These are phyloP conservation scores for Penicillium taxi DNA, from an alignment of 495 filamentous ascomycete genomes.

Conservation along the genomic window DNA sequence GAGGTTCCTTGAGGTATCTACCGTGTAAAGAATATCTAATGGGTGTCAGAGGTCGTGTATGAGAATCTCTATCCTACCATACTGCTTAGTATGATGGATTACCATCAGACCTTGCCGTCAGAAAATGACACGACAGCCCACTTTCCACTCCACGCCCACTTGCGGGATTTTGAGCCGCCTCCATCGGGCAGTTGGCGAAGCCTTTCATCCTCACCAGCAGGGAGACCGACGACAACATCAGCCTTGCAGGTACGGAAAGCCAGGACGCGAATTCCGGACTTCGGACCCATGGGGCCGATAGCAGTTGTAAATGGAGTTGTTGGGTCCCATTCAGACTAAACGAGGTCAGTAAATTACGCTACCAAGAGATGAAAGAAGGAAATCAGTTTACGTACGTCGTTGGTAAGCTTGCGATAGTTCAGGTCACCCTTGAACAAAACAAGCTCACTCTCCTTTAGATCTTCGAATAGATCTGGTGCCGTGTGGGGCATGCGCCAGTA, in stretches of 20 bases:
- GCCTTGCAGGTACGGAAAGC: conserved; percentile 92
- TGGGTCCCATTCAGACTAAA: conserved; percentile 72
- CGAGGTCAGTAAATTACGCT: conserved; percentile 4
- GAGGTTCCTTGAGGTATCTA: too few species aligned
- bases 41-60: too few species aligned
- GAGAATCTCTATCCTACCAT: too few species aligned
- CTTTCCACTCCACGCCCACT: conserved; percentile 97
- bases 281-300: conserved; percentile 76
- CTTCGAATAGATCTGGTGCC: conserved; percentile 60
- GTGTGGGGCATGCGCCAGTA: conserved; percentile 77
- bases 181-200: conserved; percentile 59
- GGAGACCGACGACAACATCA: conserved; percentile 87
- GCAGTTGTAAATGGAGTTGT: conserved; percentile 80
- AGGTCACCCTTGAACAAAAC: conserved; percentile 95
- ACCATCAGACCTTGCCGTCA: conserved; percentile 59
- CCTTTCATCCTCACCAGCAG: conserved; percentile 69
- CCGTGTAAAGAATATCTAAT: too few species aligned
- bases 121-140: conserved; percentile 92
- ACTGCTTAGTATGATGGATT: too few species aligned
- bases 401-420: conserved; percentile 87
- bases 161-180: conserved; percentile 60
- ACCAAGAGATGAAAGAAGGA: too few species aligned
- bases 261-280: conserved; percentile 71
- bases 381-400: conserved; percentile 79
- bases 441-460: conserved; percentile 78